These are phyloP conservation scores for Dichotomocladium elegans DNA, from an alignment of 371 early-diverging fungal species.

Conservation along the genomic window DNA sequence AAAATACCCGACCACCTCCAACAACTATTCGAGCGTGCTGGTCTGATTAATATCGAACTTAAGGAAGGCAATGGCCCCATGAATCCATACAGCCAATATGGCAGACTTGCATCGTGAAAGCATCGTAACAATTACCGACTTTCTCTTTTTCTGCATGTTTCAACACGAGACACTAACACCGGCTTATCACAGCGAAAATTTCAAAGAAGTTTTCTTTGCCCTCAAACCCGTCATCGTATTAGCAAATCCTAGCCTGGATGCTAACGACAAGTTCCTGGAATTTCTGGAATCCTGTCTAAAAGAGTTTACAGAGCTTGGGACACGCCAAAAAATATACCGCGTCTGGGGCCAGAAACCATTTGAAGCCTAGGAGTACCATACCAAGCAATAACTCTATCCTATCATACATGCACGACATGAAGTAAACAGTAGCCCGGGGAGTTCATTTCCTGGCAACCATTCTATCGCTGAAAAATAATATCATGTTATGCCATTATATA, in stretches of 20 bases:
- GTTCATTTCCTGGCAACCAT: no score
- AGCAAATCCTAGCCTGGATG: slow-evolving; percentile 5
- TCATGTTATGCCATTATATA: no score
- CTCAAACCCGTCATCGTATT: slow-evolving; percentile 7
- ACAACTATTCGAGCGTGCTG: not conserved
- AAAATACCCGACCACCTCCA: not conserved
- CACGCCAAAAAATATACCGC: not conserved
- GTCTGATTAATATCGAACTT: not conserved
- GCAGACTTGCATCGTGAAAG: not conserved
- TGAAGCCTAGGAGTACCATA: no score
- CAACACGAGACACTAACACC: not conserved
- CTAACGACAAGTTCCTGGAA: no score
- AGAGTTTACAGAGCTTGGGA: slow-evolving; percentile 2
- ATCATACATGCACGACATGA: no score
- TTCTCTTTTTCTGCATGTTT: not conserved
- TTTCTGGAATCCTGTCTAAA: not conserved
- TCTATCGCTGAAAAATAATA: no score
- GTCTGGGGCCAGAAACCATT: not conserved
- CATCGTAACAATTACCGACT: not conserved
- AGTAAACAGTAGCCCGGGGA: no score
- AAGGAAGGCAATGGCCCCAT: slow-evolving; percentile 9
- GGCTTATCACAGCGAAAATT: slow-evolving; percentile 17
- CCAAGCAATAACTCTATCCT: no score
- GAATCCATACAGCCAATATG: not conserved
- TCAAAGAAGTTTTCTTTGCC: slow-evolving; percentile 10